These are phyloP conservation scores for Boletus rex-veris DNA, from an alignment of 768 basidiomycete genomes.

Conservation along the genomic window DNA sequence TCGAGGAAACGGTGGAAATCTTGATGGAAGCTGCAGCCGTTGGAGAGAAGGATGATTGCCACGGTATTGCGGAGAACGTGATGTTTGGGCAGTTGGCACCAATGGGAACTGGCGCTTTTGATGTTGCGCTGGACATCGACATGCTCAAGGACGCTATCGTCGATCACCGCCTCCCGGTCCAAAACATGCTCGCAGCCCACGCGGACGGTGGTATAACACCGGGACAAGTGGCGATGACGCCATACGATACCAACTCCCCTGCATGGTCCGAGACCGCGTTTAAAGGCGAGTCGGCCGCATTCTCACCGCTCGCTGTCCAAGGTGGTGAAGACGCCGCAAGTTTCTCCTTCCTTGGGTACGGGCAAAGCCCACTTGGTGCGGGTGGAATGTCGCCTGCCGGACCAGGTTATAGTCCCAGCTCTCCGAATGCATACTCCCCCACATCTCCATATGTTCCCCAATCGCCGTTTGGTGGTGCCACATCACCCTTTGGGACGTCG, in stretches of 20 bases:
- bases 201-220: conserved; percentile 89
- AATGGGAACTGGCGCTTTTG: conserved; percentile 97
- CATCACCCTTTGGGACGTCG: conserved; percentile 78
- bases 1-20: conserved; percentile 99
- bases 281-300: conserved; percentile 83
- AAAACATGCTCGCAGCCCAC: conserved; percentile 72
- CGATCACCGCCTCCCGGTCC: conserved; percentile 88
- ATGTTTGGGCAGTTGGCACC: conserved; percentile 99
- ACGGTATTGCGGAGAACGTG: conserved; percentile 98
- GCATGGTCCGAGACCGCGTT: conserved; percentile 74
- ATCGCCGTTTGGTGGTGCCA: conserved; percentile 78
- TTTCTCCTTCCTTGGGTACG: conserved; percentile 72
- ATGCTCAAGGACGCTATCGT: conserved; percentile 99
- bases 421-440: conserved; percentile 84
- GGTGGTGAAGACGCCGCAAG: conserved; percentile 78
- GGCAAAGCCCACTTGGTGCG: conserved; percentile 81
- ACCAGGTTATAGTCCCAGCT: conserved; percentile 87
- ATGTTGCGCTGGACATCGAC: conserved; percentile 93
- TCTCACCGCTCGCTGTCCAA: conserved; percentile 91
- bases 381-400: conserved; percentile 88
- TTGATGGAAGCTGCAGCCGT: conserved; percentile 98
- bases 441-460: conserved; percentile 88
- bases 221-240: conserved; percentile 91
- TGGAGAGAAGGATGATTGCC: conserved; percentile 97
- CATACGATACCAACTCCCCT: conserved; percentile 90